Percentiles rank a stretch among this genome's conserved stretches.
These are phyloP conservation scores for Trichoderma guizhouense DNA, from an alignment of 2,329 filamentous ascomycete species.

Conservation along the genomic window DNA sequence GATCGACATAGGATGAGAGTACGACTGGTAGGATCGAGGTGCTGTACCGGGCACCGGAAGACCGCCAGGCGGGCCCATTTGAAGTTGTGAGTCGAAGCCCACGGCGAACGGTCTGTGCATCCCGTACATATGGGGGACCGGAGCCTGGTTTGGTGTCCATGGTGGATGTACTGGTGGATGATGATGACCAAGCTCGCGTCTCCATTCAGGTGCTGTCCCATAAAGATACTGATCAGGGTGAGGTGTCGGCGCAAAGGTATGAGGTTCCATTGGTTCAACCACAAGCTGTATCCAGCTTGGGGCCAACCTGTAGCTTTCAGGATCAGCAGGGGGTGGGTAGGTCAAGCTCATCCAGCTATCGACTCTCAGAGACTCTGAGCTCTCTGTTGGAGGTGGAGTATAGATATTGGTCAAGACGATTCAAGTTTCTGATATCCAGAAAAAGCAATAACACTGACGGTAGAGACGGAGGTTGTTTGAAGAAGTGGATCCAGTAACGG, in stretches of 20 bases:
- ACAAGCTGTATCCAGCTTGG: neutral
- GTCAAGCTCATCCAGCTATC: neutral
- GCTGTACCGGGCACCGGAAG: slow-evolving; percentile 26
- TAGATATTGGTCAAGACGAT: neutral
- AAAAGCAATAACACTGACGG: neutral
- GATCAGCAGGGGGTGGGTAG: neutral
- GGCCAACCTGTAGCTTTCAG: neutral
- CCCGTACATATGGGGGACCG: slow-evolving; percentile 23
- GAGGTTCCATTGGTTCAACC: slow-evolving; percentile 28
- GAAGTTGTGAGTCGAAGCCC: slow-evolving; percentile 23
- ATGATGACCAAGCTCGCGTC: neutral
- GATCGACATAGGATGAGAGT: slow-evolving; percentile 18
- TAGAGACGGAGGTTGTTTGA: neutral
- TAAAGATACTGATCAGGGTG: slow-evolving; percentile 7
- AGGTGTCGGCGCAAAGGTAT: slow-evolving; percentile 29
- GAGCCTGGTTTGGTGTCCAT: neutral
- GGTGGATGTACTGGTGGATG: neutral
- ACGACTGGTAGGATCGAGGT: slow-evolving; percentile 19
- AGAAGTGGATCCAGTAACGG: neutral
- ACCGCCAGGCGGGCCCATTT: slow-evolving; percentile 22
- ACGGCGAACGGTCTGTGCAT: slow-evolving; percentile 22
- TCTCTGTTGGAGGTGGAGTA: neutral
- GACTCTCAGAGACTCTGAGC: too few species aligned
- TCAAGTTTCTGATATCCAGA: neutral
- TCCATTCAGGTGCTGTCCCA: slow-evolving; percentile 15